Evolutionary conservation across 2,329 filamentous ascomycete genomes (phyloP).

Genomic region (Exophiala oligosperma): DNA sequence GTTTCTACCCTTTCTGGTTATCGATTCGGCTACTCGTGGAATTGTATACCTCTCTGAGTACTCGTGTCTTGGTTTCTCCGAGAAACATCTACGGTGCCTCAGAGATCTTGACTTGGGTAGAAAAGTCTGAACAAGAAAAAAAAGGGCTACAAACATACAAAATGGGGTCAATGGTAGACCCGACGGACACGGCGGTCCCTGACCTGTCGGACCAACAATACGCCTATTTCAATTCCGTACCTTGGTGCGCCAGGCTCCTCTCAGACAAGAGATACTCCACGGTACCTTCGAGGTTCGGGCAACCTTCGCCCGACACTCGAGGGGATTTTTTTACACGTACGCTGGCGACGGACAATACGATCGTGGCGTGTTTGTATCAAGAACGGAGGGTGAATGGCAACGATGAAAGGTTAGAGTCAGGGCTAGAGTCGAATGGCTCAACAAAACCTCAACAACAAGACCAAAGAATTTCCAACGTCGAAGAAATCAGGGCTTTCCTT

Average conservation of each 20-base stretch:
- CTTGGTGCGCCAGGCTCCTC: neutral
- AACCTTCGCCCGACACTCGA: neutral
- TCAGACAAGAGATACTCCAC: neutral
- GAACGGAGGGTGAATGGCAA: neutral
- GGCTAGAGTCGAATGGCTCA: too few relatives aligned
- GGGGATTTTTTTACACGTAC: slow-evolving; percentile 6
- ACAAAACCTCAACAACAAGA: too few relatives aligned
- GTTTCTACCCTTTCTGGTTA: too few relatives aligned
- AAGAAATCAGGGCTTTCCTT: slow-evolving; percentile 1
- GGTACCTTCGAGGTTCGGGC: neutral
- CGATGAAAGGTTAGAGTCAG: too few relatives aligned
- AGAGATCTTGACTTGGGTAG: too few relatives aligned
- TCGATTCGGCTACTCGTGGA: too few relatives aligned
- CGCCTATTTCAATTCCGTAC: neutral
- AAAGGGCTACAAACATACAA: too few relatives aligned
- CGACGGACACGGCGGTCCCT: neutral
- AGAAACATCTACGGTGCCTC: neutral
- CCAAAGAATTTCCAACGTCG: neutral
- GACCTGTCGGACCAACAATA: too few relatives aligned
- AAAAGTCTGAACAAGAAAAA: too few relatives aligned
- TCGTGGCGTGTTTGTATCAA: slow-evolving; percentile 3
- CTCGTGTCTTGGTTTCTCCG: too few relatives aligned
- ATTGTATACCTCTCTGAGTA: too few relatives aligned
- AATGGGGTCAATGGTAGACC: neutral
- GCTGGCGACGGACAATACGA: neutral